Evolutionary conservation across 1,139 yeast species (phyloP).

Genomic region (Yamadazyma triangularis): DNA sequence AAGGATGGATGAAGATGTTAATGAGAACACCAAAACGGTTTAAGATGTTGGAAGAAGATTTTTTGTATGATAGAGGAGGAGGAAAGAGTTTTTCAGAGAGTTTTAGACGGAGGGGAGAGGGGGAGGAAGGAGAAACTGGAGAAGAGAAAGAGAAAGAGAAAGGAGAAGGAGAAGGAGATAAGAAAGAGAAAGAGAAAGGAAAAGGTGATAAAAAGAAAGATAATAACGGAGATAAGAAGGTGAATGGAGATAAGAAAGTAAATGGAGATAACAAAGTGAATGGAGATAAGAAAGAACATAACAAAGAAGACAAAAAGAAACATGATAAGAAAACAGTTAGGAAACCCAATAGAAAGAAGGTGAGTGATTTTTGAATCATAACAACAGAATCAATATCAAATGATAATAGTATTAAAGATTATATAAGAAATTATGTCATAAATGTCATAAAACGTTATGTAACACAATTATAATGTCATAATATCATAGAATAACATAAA

Average conservation of each 20-base stretch:
- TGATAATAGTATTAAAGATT: too few relatives aligned
- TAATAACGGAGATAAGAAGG: conserved; percentile 4
- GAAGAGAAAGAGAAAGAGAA: conserved; percentile 2
- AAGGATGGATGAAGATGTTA: conserved; percentile 86
- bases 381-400: too few relatives aligned
- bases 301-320: conserved; percentile 52
- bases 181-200: neutral
- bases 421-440: too few relatives aligned
- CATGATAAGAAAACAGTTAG: conserved; percentile 64
- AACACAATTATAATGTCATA: too few relatives aligned
- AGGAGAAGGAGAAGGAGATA: neutral
- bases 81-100: conserved; percentile 60
- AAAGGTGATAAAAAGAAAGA: conserved; percentile 6
- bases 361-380: too few relatives aligned
- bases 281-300: conserved; percentile 40
- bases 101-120: conserved; percentile 47
- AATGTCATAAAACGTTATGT: too few relatives aligned
- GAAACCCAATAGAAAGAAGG: conserved; percentile 48
- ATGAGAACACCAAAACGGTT: conserved; percentile 60
- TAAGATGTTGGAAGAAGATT: conserved; percentile 58
- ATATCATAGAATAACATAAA: too few relatives aligned
- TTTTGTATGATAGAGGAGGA: conserved; percentile 52
- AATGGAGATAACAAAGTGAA: conserved; percentile 3
- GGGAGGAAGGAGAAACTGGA: conserved; percentile 17
- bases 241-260: neutral